A percentile compares a stretch with the other conserved stretches of the same genome.
Evolutionary conservation across 257 asterid species (phyloP).

Genomic region (Asclepias syriaca): DNA sequence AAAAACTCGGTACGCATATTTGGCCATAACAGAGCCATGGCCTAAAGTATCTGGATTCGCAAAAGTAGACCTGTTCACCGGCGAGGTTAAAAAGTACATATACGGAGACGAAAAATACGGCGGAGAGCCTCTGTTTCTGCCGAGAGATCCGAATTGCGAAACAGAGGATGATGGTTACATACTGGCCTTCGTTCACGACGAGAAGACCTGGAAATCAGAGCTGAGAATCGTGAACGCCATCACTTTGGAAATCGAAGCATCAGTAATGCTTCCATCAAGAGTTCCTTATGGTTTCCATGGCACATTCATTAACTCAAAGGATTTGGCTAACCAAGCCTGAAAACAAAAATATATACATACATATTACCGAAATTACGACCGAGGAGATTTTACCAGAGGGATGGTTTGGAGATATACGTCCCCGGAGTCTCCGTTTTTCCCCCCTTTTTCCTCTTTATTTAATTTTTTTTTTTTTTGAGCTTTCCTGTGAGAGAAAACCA

Average conservation of each 20-base stretch:
- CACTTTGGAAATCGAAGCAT: constrained; percentile 62
- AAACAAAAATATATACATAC: background rate
- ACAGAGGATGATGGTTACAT: constrained; percentile 76
- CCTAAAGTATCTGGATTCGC: constrained; percentile 97
- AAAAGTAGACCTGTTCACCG: constrained; percentile 69
- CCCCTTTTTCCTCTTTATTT: constrained; percentile 5
- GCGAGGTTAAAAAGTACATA: constrained; percentile 58
- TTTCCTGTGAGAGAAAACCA: constrained; percentile 48
- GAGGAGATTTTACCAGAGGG: constrained; percentile 83
- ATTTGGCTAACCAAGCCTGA: constrained; percentile 57
- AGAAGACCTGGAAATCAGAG: constrained; percentile 65
- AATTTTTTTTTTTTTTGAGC: background rate
- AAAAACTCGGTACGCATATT: constrained; percentile 67
- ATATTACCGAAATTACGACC: background rate
- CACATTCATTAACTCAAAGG: constrained; percentile 60
- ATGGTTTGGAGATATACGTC: constrained; percentile 47
- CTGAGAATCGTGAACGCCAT: constrained; percentile 68
- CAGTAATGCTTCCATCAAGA: constrained; percentile 69
- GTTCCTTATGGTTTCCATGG: constrained; percentile 98
- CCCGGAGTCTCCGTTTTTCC: constrained; percentile 60
- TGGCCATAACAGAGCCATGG: constrained; percentile 98
- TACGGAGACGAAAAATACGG: constrained; percentile 82
- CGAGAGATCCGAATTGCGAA: constrained; percentile 35
- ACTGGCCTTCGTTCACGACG: constrained; percentile 78
- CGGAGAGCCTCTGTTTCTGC: constrained; percentile 91